Base-by-base conservation (phyloP, 805 yeast species). In the Candida railenensis region DNA sequence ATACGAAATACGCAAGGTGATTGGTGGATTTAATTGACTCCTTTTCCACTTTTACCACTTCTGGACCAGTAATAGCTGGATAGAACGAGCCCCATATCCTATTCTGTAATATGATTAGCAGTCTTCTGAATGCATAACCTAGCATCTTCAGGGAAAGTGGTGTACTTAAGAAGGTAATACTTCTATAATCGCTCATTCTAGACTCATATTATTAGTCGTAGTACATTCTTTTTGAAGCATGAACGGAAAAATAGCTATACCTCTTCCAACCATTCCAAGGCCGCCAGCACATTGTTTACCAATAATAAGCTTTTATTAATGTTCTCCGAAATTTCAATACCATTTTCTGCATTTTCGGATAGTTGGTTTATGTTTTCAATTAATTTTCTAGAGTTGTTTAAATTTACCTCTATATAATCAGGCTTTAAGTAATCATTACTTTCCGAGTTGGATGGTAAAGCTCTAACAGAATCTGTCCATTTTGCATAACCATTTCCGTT, bases 401-500 rank as follows among this genome's bases (percentile, higher is more conserved):
- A 53, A 46, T 69, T 69, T 37, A 61, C 63, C n/a, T 67, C 72
- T 18, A 69, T 58, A 48, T 67, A 69, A 33, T 69, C 74, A 3
- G 60, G 50, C 42, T 66, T 66, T 40, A 69, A 55, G 37, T 58
- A 55, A 47, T 69, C 74, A 37, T 67, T 61, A 20, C 58, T 49
- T 14, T 57, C 50, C 2, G 71, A 63, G 33, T 59, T 58, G 3
- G 71, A 61, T 2, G 73, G 72, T n/a, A 68, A 59, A 1, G 63
- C 64, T 11, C 73, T 54, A 19, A 69, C 47, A 22, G 57, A 48
- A 22, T 55, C 50, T 15, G 64, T 50, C 65, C 70, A 66, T 36
- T 55, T 59, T 16, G 50, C 37, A 21, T 37, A 11, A 15, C 22
- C 20, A 4, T 15, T 25, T 9, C 19, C 4, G 15, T 30, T 11